Evolutionary conservation across 2,329 filamentous ascomycete genomes (phyloP).

Genomic region (Verticillium albo-atrum): DNA sequence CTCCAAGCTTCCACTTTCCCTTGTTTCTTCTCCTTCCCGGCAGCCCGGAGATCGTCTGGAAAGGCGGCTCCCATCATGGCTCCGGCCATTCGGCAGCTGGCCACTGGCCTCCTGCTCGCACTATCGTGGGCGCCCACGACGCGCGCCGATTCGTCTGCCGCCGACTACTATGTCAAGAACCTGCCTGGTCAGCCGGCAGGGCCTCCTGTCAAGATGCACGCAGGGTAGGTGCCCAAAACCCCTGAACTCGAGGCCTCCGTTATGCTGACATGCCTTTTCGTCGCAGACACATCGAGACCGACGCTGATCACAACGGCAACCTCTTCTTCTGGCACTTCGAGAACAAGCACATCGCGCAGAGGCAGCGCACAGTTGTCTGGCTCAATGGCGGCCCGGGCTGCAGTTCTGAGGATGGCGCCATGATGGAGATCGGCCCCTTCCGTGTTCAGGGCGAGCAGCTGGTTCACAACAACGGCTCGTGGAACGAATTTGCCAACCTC

Average conservation of each 20-base stretch:
- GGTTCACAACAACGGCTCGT: slow-evolving; percentile 85
- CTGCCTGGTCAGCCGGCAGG: slow-evolving; percentile 77
- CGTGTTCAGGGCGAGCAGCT: slow-evolving; percentile 71
- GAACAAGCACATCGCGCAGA: slow-evolving; percentile 91
- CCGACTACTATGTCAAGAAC: slow-evolving; percentile 84
- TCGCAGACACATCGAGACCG: slow-evolving; percentile 83
- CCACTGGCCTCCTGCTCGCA: slow-evolving; percentile 25
- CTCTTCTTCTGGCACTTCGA: slow-evolving; percentile 99
- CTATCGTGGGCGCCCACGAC: slow-evolving; percentile 36
- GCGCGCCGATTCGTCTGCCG: slow-evolving; percentile 31
- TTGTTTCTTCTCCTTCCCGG: background rate
- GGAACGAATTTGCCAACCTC: slow-evolving; percentile 97
- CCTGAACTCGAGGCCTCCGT: slow-evolving; percentile 4
- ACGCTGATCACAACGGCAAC: slow-evolving; percentile 80
- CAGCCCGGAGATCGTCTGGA: slow-evolving; percentile 5
- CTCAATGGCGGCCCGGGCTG: slow-evolving; percentile 95
- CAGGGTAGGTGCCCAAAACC: slow-evolving; percentile 71
- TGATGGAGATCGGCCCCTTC: slow-evolving; percentile 97
- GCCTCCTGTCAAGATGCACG: slow-evolving; percentile 91
- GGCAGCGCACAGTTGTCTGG: slow-evolving; percentile 90
- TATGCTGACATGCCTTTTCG: slow-evolving; percentile 19
- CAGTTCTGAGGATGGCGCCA: slow-evolving; percentile 91
- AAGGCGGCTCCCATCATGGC: slow-evolving; percentile 13
- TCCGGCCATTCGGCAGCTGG: slow-evolving; percentile 17
- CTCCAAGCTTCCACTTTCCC: background rate